phyloP scores from a whole-genome alignment of 495 filamentous ascomycete genomes.

The Clohesyomyces aquaticus region DNA sequence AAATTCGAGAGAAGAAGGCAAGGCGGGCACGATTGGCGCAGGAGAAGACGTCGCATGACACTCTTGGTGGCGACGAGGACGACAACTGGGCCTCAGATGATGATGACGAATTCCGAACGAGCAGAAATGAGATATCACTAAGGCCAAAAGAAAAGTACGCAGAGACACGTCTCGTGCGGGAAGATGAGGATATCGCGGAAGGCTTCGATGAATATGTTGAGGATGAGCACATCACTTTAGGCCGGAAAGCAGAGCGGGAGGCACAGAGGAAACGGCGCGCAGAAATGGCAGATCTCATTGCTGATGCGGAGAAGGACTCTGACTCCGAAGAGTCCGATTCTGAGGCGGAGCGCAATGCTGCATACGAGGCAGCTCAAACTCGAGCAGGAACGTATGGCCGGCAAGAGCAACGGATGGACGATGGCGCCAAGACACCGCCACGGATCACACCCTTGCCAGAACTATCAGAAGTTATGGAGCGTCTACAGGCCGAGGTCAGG shows the following conservation, averaged over 20 bases:
- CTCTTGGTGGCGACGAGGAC: constrained; percentile 46
- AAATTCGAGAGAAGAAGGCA: constrained; percentile 91
- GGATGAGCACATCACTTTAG: constrained; percentile 78
- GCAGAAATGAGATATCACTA: constrained; percentile 51
- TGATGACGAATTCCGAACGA: constrained; percentile 49
- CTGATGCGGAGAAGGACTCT: constrained; percentile 70
- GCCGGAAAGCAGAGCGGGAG: constrained; percentile 78
- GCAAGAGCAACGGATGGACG: constrained; percentile 42
- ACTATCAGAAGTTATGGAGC: constrained; percentile 54
- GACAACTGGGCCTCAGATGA: constrained; percentile 50
- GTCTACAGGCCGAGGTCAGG: constrained; percentile 57
- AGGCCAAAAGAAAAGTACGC: constrained; percentile 57
- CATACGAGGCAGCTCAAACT: constrained; percentile 88
- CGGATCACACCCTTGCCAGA: constrained; percentile 61
- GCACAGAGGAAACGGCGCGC: constrained; percentile 66
- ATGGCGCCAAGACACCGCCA: constrained; percentile 57
- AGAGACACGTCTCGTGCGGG: constrained; percentile 75
- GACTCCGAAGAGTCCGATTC: constrained; percentile 60
- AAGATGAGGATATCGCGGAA: constrained; percentile 94
- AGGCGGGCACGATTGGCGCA: constrained; percentile 78
- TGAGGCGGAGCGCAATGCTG: constrained; percentile 76
- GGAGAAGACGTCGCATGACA: constrained; percentile 71
- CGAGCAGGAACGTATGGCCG: constrained; percentile 71
- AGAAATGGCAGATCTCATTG: constrained; percentile 83
- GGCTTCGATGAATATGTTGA: constrained; percentile 92